Conservation (phyloP, 495 filamentous ascomycete genomes). For the Geopyxis carbonaria region DNA sequence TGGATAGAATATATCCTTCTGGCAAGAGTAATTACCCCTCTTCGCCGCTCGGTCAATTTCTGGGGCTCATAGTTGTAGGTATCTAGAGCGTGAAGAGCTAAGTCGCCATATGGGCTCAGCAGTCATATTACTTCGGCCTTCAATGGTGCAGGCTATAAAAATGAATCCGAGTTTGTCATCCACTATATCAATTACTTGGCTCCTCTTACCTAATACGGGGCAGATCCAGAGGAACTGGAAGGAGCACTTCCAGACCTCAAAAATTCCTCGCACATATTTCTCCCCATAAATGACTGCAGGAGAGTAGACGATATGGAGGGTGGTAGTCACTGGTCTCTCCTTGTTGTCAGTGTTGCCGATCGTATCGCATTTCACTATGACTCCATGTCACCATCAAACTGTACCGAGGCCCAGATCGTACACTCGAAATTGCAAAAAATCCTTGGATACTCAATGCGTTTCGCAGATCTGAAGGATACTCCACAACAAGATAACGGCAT, state of each 20-base stretch:
- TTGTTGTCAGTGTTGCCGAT: constrained; percentile 77
- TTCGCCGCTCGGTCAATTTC: background rate
- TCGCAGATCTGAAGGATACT: constrained; percentile 60
- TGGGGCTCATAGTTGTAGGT: constrained; percentile 33
- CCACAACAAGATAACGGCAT: constrained; percentile 84
- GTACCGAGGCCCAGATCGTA: constrained; percentile 48
- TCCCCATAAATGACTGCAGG: constrained; percentile 81
- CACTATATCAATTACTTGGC: too few species aligned
- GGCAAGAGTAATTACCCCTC: background rate
- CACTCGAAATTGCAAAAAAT: constrained; percentile 44
- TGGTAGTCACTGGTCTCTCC: constrained; percentile 86
- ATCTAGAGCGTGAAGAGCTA: constrained; percentile 77
- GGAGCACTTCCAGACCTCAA: constrained; percentile 63
- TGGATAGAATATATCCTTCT: background rate
- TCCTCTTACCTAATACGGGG: constrained; percentile 73
- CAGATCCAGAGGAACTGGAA: constrained; percentile 54
- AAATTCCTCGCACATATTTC: constrained; percentile 81
- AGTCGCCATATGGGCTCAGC: constrained; percentile 54
- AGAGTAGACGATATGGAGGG: constrained; percentile 64
- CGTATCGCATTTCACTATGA: constrained; percentile 94
- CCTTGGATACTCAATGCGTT: constrained; percentile 46
- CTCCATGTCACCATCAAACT: constrained; percentile 60
- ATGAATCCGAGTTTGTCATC: too few species aligned
- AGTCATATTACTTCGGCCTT: constrained; percentile 81
- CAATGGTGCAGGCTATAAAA: too few species aligned